phyloP scores from a whole-genome alignment of 73 alveolate species.

The Paramecium caudatum region DNA sequence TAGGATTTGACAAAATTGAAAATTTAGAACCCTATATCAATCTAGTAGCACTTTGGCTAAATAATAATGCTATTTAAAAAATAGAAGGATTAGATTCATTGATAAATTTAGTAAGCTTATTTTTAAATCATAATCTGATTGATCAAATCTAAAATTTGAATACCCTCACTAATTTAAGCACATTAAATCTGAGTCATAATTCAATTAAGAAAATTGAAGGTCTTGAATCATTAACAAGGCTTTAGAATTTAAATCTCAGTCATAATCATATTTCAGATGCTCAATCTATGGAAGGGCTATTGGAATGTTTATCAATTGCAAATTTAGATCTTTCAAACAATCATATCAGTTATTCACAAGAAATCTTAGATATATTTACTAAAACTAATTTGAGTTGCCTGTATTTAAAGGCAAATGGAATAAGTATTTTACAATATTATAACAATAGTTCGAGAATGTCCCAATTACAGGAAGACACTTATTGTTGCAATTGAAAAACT shows the following conservation, averaged over 20 bases:
- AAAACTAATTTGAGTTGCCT: slow-evolving; percentile 90
- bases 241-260: slow-evolving; percentile 71
- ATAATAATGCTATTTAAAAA: slow-evolving; percentile 92
- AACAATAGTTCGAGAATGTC: slow-evolving; percentile 83
- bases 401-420: slow-evolving; percentile 92
- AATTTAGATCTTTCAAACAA: slow-evolving; percentile 93
- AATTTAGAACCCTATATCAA: slow-evolving; percentile 90
- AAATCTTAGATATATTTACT: slow-evolving; percentile 82
- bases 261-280: slow-evolving; percentile 73
- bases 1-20: slow-evolving; percentile 85
- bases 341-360: slow-evolving; percentile 41
- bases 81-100: slow-evolving; percentile 90
- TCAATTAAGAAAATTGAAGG: slow-evolving; percentile 89
- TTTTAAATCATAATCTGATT: slow-evolving; percentile 92
- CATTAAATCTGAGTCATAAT: slow-evolving; percentile 89
- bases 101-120: slow-evolving; percentile 82
- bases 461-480: slow-evolving; percentile 87
- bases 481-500: slow-evolving; percentile 79
- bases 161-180: slow-evolving; percentile 81
- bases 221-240: slow-evolving; percentile 38
- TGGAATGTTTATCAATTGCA: slow-evolving; percentile 87
- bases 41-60: slow-evolving; percentile 89
- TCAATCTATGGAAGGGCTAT: slow-evolving; percentile 82
- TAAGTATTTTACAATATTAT: slow-evolving; percentile 4
- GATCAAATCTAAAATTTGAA: slow-evolving; percentile 84